Conservation (phyloP, 306 rosid genomes). For the Prosopis cineraria region DNA sequence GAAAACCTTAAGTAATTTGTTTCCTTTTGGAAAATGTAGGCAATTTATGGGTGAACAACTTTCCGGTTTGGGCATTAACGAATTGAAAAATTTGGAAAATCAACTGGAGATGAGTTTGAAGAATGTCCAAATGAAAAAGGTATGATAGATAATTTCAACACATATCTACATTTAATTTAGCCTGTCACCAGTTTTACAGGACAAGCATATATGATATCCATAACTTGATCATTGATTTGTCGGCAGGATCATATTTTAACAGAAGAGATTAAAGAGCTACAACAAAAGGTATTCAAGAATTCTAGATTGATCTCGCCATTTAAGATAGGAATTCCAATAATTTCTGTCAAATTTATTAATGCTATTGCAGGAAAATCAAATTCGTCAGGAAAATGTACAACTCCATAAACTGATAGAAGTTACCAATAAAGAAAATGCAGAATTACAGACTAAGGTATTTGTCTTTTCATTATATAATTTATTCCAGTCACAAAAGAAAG, state of each 20-base stretch:
- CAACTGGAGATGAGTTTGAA: conserved; percentile 73
- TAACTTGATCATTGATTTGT: conserved; percentile 20
- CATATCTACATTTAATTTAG: not conserved
- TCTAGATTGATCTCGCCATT: conserved; percentile 10
- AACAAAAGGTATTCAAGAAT: conserved; percentile 44
- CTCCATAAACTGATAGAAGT: conserved; percentile 48
- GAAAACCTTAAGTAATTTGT: no score
- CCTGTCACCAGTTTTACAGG: conserved; percentile 1
- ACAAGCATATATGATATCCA: not conserved
- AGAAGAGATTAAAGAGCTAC: conserved; percentile 53
- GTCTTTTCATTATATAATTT: no score
- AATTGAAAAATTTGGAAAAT: conserved; percentile 67
- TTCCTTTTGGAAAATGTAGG: conserved; percentile 43
- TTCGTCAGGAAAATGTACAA: conserved; percentile 54
- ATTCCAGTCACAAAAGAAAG: no score
- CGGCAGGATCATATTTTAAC: conserved; percentile 54
- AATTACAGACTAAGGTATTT: conserved; percentile 37
- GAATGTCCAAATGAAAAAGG: conserved; percentile 67
- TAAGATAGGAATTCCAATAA: conserved; percentile 6
- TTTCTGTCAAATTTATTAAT: conserved; percentile 25
- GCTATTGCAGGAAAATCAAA: conserved; percentile 51
- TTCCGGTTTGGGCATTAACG: conserved; percentile 58
- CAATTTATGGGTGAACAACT: conserved; percentile 82
- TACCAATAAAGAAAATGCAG: conserved; percentile 54
- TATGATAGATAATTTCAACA: conserved; percentile 22